phyloP scores from a whole-genome alignment of 1,139 yeast genomes.

The Geotrichum fermentans region DNA sequence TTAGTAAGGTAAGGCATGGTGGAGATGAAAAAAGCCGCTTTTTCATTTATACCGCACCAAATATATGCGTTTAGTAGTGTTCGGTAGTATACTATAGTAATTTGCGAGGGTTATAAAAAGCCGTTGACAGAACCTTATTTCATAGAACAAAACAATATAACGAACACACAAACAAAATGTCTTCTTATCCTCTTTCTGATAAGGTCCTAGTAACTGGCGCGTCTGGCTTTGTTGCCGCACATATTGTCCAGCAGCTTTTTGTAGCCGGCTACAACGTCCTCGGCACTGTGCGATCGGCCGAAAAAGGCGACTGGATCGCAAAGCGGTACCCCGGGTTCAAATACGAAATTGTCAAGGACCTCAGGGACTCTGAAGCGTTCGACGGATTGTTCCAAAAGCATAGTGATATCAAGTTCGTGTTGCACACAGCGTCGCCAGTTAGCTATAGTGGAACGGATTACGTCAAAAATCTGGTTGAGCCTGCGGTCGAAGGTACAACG shows the following conservation, averaged over 20 bases:
- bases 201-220: too few species aligned
- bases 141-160: too few species aligned
- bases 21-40: too few species aligned
- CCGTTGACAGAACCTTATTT: too few species aligned
- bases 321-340: slow-evolving; percentile 32
- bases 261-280: slow-evolving; percentile 47
- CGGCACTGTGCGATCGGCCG: slow-evolving; percentile 53
- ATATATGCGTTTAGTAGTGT: too few species aligned
- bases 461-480: slow-evolving; percentile 38
- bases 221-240: too few species aligned
- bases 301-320: slow-evolving; percentile 45
- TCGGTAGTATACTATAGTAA: too few species aligned
- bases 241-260: slow-evolving; percentile 38
- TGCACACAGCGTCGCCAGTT: slow-evolving; percentile 47
- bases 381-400: slow-evolving; percentile 38
- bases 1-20: too few species aligned
- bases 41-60: too few species aligned
- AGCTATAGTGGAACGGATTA: slow-evolving; percentile 28
- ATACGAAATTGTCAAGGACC: slow-evolving; percentile 43
- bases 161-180: background rate
- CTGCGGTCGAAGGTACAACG: slow-evolving; percentile 51
- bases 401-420: slow-evolving; percentile 37
- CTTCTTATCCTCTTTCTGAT: too few species aligned
- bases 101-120: too few species aligned
- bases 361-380: slow-evolving; percentile 38